Evolutionary conservation across 352 stramenopile species (phyloP), one percentile per base, ranked within the genome.

Genomic region (Elongisporangium anandrum): DNA sequence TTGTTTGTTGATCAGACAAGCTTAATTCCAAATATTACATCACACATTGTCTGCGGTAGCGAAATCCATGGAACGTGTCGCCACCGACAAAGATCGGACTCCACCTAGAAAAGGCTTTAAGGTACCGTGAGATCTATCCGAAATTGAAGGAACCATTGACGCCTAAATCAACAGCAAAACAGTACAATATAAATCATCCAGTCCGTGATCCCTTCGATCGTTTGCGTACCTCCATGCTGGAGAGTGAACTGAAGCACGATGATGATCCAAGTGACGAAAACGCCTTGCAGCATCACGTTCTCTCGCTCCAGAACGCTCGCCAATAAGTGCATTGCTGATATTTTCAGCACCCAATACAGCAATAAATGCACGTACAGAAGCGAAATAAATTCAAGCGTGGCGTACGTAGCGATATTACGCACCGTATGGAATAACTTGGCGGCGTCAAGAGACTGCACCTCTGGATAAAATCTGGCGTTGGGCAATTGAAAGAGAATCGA

Each of bases 211-310:
- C 24, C 7, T 7, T 34, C 7, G 24, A 8, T 34, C 7, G 24
- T 34, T 34, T 34, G 7, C 24, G 24, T 34, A 34, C 24, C 24
- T 3, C 24, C 29, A 13, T 41, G 29, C 29, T 41, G 5, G 9
- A 41, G 29, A 41, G 29, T 15, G 9, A 41, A 41, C 9, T 41
- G 5, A 13, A 41, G 29, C 9, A 41, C 29, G 13, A 41, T 13
- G 5, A 41, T 15, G 29, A 41, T 8, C 29, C 29, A 41, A 8
- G 9, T 15, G 10, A 26, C 16, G 17, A 19, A 57, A 5, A 9
- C 19, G 3, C 38, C 52, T 59, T 16, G 56, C 23, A 50, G 58
- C 12, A n/a, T 86, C 59, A n/a, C 5, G 8, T 49, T 10, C 15
- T 51, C 29, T 9, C 29, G 29, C 29, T 41, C 29, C 9, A 41